These are phyloP conservation scores for Heliocybe sulcata DNA, from an alignment of 1,284 basidiomycete genomes.

Conservation along the genomic window DNA sequence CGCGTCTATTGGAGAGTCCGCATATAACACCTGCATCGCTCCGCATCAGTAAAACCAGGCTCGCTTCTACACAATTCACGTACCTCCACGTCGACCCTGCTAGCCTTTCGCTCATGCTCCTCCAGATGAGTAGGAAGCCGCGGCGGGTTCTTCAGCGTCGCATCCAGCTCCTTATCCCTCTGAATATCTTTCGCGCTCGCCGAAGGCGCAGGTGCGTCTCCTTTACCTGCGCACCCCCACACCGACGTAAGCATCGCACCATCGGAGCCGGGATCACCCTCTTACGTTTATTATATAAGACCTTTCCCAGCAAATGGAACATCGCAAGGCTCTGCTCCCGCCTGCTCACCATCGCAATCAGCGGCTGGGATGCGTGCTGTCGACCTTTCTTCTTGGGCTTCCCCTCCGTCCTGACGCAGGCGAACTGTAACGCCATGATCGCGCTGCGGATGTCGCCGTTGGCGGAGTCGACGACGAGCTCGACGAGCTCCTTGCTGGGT, in stretches of 20 bases:
- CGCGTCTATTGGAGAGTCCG: constrained; percentile 87
- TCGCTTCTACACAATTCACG: constrained; percentile 17
- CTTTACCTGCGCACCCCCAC: constrained; percentile 46
- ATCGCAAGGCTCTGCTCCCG: constrained; percentile 83
- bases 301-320: constrained; percentile 91
- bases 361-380: constrained; percentile 16
- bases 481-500: constrained; percentile 60
- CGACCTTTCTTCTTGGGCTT: constrained; percentile 17
- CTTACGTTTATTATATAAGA: constrained; percentile 93
- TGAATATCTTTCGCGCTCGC: constrained; percentile 48
- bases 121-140: constrained; percentile 49
- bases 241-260: background rate
- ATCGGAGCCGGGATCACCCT: background rate
- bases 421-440: constrained; percentile 87
- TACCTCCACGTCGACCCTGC: constrained; percentile 80
- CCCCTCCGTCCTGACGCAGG: constrained; percentile 36
- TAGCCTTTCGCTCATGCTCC: constrained; percentile 59
- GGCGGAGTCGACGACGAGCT: constrained; percentile 70
- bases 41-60: background rate
- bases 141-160: constrained; percentile 38
- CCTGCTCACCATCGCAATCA: constrained; percentile 68
- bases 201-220: constrained; percentile 49
- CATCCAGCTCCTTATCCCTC: constrained; percentile 50
- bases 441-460: constrained; percentile 92
- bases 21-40: constrained; percentile 55